Evolutionary conservation across 805 yeast species (phyloP).

Genomic region (Debaryomyces castellii): DNA sequence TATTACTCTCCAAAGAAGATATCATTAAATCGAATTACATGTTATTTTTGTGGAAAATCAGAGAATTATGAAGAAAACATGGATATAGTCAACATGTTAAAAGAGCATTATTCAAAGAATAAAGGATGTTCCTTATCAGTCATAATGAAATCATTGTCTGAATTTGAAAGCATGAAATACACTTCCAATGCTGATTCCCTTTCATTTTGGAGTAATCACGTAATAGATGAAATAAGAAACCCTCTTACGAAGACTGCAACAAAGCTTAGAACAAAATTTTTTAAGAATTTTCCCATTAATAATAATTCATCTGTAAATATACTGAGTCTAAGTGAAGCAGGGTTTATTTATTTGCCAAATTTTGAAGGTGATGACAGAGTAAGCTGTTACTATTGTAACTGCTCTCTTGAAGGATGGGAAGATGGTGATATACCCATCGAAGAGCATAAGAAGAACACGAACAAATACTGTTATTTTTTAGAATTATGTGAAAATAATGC

Average conservation of each 20-base stretch:
- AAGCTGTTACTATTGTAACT: slow-evolving; percentile 26
- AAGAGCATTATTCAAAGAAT: slow-evolving; percentile 6
- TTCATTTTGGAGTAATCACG: slow-evolving; percentile 15
- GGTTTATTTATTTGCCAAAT: slow-evolving; percentile 37
- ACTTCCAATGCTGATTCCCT: not conserved
- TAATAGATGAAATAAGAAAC: slow-evolving; percentile 24
- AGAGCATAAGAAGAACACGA: slow-evolving; percentile 46
- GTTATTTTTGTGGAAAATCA: slow-evolving; percentile 53
- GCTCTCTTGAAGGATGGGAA: slow-evolving; percentile 52
- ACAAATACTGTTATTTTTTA: slow-evolving; percentile 27
- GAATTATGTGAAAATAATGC: slow-evolving; percentile 5
- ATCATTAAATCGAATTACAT: slow-evolving; percentile 51
- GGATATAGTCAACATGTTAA: slow-evolving; percentile 1
- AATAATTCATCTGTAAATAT: slow-evolving; percentile 37
- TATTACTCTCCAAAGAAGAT: slow-evolving; percentile 52
- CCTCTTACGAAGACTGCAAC: slow-evolving; percentile 31
- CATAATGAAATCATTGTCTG: slow-evolving; percentile 7
- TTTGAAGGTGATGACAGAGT: slow-evolving; percentile 33
- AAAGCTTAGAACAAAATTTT: slow-evolving; percentile 38
- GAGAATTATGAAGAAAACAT: slow-evolving; percentile 19
- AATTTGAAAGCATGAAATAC: slow-evolving; percentile 1
- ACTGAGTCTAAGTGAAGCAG: slow-evolving; percentile 45
- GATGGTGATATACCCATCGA: slow-evolving; percentile 57
- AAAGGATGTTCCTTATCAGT: slow-evolving; percentile 15
- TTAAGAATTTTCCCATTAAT: slow-evolving; percentile 44